Base-by-base conservation (phyloP, 2,329 filamentous ascomycete genomes). In the Colletotrichum godetiae region DNA sequence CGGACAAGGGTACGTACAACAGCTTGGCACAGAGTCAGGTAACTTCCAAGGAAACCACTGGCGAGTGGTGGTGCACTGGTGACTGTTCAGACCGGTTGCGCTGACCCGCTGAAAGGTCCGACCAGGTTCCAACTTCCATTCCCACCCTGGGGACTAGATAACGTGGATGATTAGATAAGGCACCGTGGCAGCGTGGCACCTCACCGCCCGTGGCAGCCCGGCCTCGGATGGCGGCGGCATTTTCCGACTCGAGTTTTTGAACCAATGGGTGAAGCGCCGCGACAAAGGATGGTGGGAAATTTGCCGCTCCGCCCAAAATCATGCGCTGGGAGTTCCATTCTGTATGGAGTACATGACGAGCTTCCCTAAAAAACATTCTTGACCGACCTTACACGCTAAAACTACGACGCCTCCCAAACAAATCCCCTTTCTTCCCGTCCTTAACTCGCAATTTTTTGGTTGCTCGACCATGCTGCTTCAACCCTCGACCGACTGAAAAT, bases 401-500 rank as follows among this genome's bases (percentile, higher is more conserved):
- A 67, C 74, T 57, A 67, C 61, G 35, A 24, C 67, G 67, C 68
- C 68, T 46, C 22, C 46, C 35, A 29, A 53, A 53, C 19, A 57
- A 73, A 42, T 56, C 33, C 52, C 35, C 42, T 37, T 31, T 37
- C 12, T 61, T 65, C 61, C 67, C 12, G 58, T 65, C 55, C 67
- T 56, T 29, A 46, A 27, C 33, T 42, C 19, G 27, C 27, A 29
- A 22, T n/a, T 11, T 33, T 65, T 61, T 70, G 60, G 31, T 74
- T 74, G 59, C 65, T 77, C 75, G 75, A 84, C 76, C 77, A 85
- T 85, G 83, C 79, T 79, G 77, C 76, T 79, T 76, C 77, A 76
- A 75, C 64, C 75, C 74, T 57, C 75, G 59, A 72, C 70, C 73
- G 46, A 70, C 77, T 78, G 79, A 85, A 78, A 75, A 92, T 92